phyloP scores from a whole-genome alignment of 2,329 filamentous ascomycete species.

The Exophiala bonariae region DNA sequence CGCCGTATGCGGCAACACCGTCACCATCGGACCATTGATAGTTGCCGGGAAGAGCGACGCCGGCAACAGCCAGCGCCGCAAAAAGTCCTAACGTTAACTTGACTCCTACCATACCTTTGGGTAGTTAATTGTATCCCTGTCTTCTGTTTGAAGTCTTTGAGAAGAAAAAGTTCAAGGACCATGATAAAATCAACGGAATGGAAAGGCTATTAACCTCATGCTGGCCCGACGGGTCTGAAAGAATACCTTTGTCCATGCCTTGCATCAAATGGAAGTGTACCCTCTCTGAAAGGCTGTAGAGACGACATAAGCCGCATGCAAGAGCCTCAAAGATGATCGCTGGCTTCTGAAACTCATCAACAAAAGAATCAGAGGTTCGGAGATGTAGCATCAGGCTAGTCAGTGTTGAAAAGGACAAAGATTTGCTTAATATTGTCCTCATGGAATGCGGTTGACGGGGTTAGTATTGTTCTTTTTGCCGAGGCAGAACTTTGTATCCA shows the following conservation, averaged over 20 bases:
- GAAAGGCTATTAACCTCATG: no score
- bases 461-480: conserved; percentile 7
- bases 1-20: conserved; percentile 2
- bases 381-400: no score
- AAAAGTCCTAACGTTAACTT: conserved; percentile 11
- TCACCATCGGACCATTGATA: conserved; percentile 6
- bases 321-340: neutral
- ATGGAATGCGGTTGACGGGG: neutral
- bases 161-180: no score
- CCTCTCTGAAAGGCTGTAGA: no score
- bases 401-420: conserved; percentile 1
- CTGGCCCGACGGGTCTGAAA: neutral
- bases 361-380: neutral
- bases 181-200: no score
- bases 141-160: neutral
- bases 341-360: neutral
- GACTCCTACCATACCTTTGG: conserved; percentile 11
- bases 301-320: no score
- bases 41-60: conserved; percentile 5
- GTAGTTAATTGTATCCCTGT: neutral
- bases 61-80: conserved; percentile 12
- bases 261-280: no score
- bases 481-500: no score
- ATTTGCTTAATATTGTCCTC: conserved; percentile 8
- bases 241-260: neutral